Evolutionary conservation across 2,329 filamentous ascomycete genomes (phyloP).

Genomic region (Dendryphion nanum): DNA sequence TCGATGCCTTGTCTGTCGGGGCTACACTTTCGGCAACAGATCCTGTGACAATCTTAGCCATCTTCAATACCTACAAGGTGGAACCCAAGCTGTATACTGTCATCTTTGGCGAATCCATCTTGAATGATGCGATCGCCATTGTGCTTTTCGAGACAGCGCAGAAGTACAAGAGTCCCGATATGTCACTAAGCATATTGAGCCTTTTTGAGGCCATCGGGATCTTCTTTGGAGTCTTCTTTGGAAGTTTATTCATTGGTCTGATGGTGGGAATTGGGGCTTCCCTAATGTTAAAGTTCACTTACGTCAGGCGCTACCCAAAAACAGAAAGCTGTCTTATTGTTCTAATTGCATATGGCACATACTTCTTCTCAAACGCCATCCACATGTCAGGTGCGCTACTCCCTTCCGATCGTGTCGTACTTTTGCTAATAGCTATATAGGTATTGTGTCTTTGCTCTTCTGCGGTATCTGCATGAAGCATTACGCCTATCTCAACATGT

Average conservation of each 20-base stretch:
- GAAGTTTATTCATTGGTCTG: constrained; percentile 85
- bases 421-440: no score
- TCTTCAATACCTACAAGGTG: constrained; percentile 99
- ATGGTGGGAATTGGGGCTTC: constrained; percentile 84
- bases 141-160: constrained; percentile 98
- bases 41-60: constrained; percentile 94
- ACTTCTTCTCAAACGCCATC: constrained; percentile 96
- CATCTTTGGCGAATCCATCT: constrained; percentile 96
- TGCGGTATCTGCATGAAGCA: constrained; percentile 98
- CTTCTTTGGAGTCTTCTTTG: constrained; percentile 95
- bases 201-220: constrained; percentile 89
- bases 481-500: constrained; percentile 99
- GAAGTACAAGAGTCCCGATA: constrained; percentile 76
- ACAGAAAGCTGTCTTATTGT: constrained; percentile 95
- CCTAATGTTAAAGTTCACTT: constrained; percentile 88
- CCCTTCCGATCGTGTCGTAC: constrained; percentile 7
- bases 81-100: constrained; percentile 98
- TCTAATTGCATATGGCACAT: constrained; percentile 91
- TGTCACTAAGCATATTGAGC: constrained; percentile 70
- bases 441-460: constrained; percentile 94
- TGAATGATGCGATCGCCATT: constrained; percentile 98
- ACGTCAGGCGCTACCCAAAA: constrained; percentile 87
- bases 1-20: constrained; percentile 94
- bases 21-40: constrained; percentile 96
- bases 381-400: constrained; percentile 80